Evolutionary conservation across 169 alveolate genomes (phyloP).

Genomic region (Eimeria maxima): DNA sequence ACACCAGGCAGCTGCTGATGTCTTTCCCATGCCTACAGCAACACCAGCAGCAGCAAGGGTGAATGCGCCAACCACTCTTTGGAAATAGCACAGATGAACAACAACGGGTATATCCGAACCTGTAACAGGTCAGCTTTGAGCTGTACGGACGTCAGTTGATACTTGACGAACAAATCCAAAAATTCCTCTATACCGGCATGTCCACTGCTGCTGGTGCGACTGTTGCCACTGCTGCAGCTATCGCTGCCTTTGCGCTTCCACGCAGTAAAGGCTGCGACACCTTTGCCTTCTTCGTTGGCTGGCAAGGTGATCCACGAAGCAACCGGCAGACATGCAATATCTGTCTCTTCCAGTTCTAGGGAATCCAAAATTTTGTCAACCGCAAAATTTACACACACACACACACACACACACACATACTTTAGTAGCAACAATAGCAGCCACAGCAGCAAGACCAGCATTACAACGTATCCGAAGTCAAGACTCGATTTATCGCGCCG

Average conservation of each 20-base stretch:
- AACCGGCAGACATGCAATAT: not conserved
- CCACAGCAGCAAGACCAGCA: not conserved
- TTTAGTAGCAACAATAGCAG: not conserved
- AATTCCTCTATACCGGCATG: slow-evolving; percentile 66
- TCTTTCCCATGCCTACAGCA: not conserved
- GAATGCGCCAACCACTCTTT: not conserved
- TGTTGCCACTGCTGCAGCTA: not conserved
- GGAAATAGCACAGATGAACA: not conserved
- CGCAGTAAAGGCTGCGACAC: slow-evolving; percentile 27
- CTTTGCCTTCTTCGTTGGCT: not conserved
- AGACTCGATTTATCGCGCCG: too few relatives aligned
- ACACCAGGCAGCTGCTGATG: not conserved
- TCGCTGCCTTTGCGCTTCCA: slow-evolving; percentile 44
- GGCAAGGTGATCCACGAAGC: slow-evolving; percentile 50
- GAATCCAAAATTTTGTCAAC: not conserved
- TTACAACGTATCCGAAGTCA: not conserved
- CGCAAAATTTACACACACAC: not conserved
- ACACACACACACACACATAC: not conserved
- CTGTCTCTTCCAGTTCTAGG: not conserved
- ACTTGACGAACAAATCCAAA: slow-evolving; percentile 22
- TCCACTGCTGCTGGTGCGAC: not conserved
- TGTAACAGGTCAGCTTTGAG: slow-evolving; percentile 58
- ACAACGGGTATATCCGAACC: slow-evolving; percentile 13
- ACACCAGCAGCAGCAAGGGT: not conserved
- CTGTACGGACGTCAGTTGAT: slow-evolving; percentile 44